Percentiles rank a stretch among this genome's conserved stretches.
Evolutionary conservation across 495 filamentous ascomycete species (phyloP).

Genomic region (Talaromyces nanjingensis): DNA sequence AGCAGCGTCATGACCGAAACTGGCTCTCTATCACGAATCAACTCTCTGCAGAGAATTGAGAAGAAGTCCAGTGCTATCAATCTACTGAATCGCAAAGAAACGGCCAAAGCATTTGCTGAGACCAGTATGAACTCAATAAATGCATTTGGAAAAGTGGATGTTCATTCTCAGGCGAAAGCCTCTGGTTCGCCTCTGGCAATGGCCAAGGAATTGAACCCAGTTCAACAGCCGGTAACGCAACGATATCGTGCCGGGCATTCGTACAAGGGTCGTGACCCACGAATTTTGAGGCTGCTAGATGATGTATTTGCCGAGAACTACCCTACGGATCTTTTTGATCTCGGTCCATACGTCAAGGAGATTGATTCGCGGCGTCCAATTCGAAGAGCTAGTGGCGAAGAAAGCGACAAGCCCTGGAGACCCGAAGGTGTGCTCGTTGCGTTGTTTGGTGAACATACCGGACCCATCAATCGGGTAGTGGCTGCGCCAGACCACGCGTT

Average conservation of each 20-base stretch:
- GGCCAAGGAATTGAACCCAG: slow-evolving; percentile 23
- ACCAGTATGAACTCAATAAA: slow-evolving; percentile 74
- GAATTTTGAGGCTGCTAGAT: slow-evolving; percentile 77
- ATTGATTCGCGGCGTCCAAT: slow-evolving; percentile 55
- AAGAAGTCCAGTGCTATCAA: slow-evolving; percentile 77
- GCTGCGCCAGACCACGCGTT: slow-evolving; percentile 88
- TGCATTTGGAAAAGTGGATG: slow-evolving; percentile 82
- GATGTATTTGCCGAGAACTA: slow-evolving; percentile 86
- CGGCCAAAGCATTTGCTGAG: slow-evolving; percentile 73
- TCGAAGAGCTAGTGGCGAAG: slow-evolving; percentile 47
- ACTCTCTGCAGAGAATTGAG: slow-evolving; percentile 25
- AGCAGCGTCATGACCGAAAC: slow-evolving; percentile 33
- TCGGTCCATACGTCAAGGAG: slow-evolving; percentile 77
- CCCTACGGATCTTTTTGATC: slow-evolving; percentile 61
- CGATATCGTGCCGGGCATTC: slow-evolving; percentile 52
- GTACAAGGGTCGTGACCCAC: slow-evolving; percentile 85
- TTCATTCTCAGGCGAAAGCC: slow-evolving; percentile 42
- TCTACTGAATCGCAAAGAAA: slow-evolving; percentile 71
- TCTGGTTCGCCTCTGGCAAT: slow-evolving; percentile 25
- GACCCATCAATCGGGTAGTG: slow-evolving; percentile 72
- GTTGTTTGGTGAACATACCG: slow-evolving; percentile 81
- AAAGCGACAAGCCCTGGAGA: slow-evolving; percentile 59
- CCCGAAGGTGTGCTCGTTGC: slow-evolving; percentile 79
- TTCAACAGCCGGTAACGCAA: slow-evolving; percentile 15
- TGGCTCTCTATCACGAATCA: slow-evolving; percentile 25